Conservation (phyloP, 768 basidiomycete species). For the Boletus vinaceobasis region DNA sequence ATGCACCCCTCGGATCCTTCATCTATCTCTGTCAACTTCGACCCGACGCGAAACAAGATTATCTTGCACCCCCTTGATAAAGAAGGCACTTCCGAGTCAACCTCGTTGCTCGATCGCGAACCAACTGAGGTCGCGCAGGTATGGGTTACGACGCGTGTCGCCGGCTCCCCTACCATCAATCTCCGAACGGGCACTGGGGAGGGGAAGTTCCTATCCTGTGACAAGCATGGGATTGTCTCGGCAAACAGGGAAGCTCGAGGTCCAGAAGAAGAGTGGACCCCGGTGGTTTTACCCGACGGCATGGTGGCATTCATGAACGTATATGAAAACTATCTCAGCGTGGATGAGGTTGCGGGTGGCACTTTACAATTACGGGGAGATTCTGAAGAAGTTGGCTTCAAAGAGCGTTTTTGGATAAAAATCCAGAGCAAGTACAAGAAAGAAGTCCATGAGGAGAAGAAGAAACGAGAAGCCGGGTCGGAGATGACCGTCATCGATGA, state of each 20-base stretch:
- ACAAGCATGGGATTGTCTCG: conserved; percentile 79
- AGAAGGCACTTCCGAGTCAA: conserved; percentile 45
- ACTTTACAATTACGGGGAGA: conserved; percentile 76
- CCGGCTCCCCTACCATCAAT: conserved; percentile 81
- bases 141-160: conserved; percentile 86
- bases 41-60: conserved; percentile 69
- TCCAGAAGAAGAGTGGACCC: conserved; percentile 92
- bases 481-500: conserved; percentile 64
- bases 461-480: conserved; percentile 57
- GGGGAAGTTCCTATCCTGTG: conserved; percentile 88
- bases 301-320: conserved; percentile 87
- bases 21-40: conserved; percentile 74
- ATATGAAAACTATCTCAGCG: conserved; percentile 81
- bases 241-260: conserved; percentile 87
- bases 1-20: conserved; percentile 78
- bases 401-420: conserved; percentile 85
- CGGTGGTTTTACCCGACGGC: conserved; percentile 75
- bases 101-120: conserved; percentile 55
- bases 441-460: conserved; percentile 76
- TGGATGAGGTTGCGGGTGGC: conserved; percentile 88
- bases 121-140: conserved; percentile 86
- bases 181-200: conserved; percentile 83
- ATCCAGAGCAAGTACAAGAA: conserved; percentile 87
- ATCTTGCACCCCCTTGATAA: conserved; percentile 64
- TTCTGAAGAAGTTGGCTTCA: conserved; percentile 80